Conservation (phyloP, 164 flowering plant genomes). For the Stephania cephalantha region DNA sequence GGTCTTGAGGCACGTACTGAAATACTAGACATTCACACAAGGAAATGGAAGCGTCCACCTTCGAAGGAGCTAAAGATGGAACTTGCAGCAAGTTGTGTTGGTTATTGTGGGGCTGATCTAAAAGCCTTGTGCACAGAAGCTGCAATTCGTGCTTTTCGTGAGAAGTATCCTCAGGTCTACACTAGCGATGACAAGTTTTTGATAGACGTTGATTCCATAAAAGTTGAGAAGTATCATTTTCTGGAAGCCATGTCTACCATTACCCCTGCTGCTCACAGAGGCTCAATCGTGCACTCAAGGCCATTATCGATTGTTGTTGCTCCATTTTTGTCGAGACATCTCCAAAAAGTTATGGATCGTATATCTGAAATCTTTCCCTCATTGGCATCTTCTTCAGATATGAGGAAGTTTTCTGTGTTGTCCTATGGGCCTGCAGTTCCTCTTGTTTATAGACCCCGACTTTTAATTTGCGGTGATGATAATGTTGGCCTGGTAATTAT, state of each 20-base stretch:
- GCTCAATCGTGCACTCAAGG: slow-evolving; percentile 86
- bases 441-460: slow-evolving; percentile 90
- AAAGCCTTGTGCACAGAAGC: slow-evolving; percentile 99
- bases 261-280: slow-evolving; percentile 99
- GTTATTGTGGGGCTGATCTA: slow-evolving; percentile 98
- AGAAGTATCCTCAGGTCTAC: slow-evolving; percentile 98
- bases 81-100: slow-evolving; percentile 98
- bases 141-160: slow-evolving; percentile 97
- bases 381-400: slow-evolving; percentile 49
- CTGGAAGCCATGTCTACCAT: slow-evolving; percentile 92
- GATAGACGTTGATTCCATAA: slow-evolving; percentile 90
- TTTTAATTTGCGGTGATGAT: slow-evolving; percentile 74
- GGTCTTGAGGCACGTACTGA: slow-evolving; percentile 97
- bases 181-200: slow-evolving; percentile 96
- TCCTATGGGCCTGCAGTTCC: slow-evolving; percentile 85
- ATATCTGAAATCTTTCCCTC: slow-evolving; percentile 72
- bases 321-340: slow-evolving; percentile 76
- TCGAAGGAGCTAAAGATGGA: slow-evolving; percentile 71
- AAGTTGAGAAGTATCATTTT: slow-evolving; percentile 83
- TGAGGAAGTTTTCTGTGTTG: slow-evolving; percentile 58
- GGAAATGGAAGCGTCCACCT: slow-evolving; percentile 96
- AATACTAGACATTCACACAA: slow-evolving; percentile 90
- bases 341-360: slow-evolving; percentile 52
- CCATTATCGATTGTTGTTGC: slow-evolving; percentile 86
- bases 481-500: slow-evolving; percentile 83